These are phyloP conservation scores for Claviceps citrina DNA, from an alignment of 2,329 filamentous ascomycete genomes.

Conservation along the genomic window DNA sequence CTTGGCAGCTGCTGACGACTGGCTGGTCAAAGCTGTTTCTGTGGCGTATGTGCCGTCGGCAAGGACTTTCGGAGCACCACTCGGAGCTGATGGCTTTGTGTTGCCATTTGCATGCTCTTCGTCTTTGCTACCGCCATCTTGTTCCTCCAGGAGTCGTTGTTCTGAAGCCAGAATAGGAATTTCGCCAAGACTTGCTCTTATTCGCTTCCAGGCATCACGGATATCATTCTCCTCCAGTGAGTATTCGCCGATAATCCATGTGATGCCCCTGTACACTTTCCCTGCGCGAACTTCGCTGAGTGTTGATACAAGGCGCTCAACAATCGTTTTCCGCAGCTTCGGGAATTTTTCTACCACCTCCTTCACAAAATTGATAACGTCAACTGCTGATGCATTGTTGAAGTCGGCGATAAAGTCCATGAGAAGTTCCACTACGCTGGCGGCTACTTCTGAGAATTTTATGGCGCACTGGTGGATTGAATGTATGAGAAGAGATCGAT, in stretches of 20 bases:
- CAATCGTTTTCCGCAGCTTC: conserved; percentile 70
- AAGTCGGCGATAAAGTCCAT: conserved; percentile 99
- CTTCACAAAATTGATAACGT: conserved; percentile 97
- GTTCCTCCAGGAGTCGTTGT: conserved; percentile 77
- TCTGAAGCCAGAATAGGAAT: conserved; percentile 94
- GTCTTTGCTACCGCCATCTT: conserved; percentile 51
- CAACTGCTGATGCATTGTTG: conserved; percentile 89
- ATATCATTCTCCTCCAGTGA: conserved; percentile 89
- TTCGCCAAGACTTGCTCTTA: conserved; percentile 83
- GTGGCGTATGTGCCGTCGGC: conserved; percentile 96
- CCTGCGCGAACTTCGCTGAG: conserved; percentile 86
- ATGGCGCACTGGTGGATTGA: conserved; percentile 97
- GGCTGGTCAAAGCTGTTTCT: conserved; percentile 86
- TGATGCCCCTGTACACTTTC: conserved; percentile 89
- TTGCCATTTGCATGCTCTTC: conserved; percentile 64
- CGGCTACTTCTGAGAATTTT: conserved; percentile 95
- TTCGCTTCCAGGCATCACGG: conserved; percentile 89
- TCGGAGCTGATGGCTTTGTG: conserved; percentile 58
- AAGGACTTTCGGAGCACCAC: conserved; percentile 77
- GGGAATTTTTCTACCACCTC: conserved; percentile 98
- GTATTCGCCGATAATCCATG: conserved; percentile 98
- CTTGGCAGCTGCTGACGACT: conserved; percentile 76
- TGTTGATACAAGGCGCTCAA: conserved; percentile 76
- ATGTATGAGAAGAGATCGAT: conserved; percentile 87
- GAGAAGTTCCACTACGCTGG: conserved; percentile 85